Evolutionary conservation across 2,329 filamentous ascomycete species (phyloP).

Genomic region (Grosmannia clavigera): DNA sequence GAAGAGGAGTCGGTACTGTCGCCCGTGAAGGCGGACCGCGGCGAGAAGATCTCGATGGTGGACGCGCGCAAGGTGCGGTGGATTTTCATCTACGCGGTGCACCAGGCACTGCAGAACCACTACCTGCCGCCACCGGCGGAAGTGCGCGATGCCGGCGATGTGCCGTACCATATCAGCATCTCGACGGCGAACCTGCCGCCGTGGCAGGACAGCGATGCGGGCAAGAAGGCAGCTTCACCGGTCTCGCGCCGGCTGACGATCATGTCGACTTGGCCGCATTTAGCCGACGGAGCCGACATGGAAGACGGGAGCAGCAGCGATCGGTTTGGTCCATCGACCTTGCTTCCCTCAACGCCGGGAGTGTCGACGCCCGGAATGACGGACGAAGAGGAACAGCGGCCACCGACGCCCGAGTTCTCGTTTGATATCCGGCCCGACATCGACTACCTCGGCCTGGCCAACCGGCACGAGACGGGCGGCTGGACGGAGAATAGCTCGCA

Average conservation of each 20-base stretch:
- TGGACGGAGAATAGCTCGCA: not conserved
- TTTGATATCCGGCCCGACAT: slow-evolving; percentile 42
- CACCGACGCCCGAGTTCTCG: not conserved
- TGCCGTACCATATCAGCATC: slow-evolving; percentile 44
- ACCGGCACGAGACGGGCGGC: slow-evolving; percentile 15
- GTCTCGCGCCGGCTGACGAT: not conserved
- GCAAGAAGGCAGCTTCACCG: not conserved
- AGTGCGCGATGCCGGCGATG: slow-evolving; percentile 41
- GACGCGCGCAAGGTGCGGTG: slow-evolving; percentile 69
- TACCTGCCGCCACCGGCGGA: slow-evolving; percentile 45
- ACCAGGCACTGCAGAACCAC: slow-evolving; percentile 59
- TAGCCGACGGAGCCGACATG: not conserved
- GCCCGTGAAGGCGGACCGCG: slow-evolving; percentile 40
- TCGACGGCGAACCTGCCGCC: slow-evolving; percentile 30
- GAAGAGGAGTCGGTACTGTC: slow-evolving; percentile 45
- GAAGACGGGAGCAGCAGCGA: not conserved
- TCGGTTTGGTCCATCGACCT: too few species aligned
- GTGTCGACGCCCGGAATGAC: not conserved
- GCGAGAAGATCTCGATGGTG: slow-evolving; percentile 42
- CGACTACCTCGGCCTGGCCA: slow-evolving; percentile 37
- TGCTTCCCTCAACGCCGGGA: not conserved
- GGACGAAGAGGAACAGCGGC: not conserved
- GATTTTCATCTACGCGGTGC: slow-evolving; percentile 61
- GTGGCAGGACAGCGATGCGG: slow-evolving; percentile 25
- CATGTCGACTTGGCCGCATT: not conserved